These are phyloP conservation scores for Saturnispora saitoi DNA, from an alignment of 805 yeast species.

Conservation along the genomic window DNA sequence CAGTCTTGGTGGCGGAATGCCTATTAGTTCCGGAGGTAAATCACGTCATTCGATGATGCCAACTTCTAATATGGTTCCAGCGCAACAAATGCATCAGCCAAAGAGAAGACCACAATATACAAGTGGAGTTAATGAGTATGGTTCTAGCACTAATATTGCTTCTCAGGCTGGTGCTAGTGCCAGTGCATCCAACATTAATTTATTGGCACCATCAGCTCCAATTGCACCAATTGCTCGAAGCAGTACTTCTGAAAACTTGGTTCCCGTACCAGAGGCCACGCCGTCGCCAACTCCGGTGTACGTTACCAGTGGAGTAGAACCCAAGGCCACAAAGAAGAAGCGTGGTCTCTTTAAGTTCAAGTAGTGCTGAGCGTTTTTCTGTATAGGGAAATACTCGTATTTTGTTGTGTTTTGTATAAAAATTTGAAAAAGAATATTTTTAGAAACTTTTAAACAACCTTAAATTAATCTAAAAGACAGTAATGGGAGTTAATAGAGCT, in stretches of 20 bases:
- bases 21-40: not conserved
- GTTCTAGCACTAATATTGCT: no score
- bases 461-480: not conserved
- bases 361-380: not conserved
- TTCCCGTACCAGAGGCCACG: constrained; percentile 26
- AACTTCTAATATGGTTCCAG: not conserved
- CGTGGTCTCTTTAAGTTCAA: constrained; percentile 24
- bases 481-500: not conserved
- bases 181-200: not conserved
- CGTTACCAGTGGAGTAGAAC: constrained; percentile 35
- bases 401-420: not conserved
- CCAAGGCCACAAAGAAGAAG: constrained; percentile 22
- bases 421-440: not conserved
- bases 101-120: not conserved
- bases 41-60: constrained; percentile 28
- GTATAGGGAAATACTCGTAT: not conserved
- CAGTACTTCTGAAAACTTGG: constrained; percentile 9
- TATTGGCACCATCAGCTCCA: constrained; percentile 3
- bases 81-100: not conserved
- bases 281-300: constrained; percentile 40
- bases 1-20: constrained; percentile 18
- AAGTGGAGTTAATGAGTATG: not conserved
- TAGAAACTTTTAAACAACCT: not conserved
- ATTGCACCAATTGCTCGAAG: constrained; percentile 3
- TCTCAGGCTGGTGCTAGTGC: not conserved